phyloP scores from a whole-genome alignment of 176 grass and related monocot genomes.

The Elymus sibiricus region DNA sequence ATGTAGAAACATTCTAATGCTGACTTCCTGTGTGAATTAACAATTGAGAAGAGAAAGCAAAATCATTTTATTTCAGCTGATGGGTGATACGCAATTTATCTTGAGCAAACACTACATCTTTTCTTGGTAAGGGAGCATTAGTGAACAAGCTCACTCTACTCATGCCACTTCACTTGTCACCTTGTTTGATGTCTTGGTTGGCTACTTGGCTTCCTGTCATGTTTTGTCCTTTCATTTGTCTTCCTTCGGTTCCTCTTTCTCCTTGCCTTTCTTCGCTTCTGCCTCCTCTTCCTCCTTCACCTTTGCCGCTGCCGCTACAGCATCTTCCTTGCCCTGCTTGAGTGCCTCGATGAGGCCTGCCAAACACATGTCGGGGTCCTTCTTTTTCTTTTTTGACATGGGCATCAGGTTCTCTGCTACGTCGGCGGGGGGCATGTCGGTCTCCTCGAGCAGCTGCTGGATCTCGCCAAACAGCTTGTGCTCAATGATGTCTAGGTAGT shows the following conservation, averaged over 20 bases:
- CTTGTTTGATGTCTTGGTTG: background rate
- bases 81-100: background rate
- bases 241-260: too few species aligned
- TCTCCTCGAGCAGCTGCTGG: conserved; percentile 33
- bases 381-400: too few species aligned
- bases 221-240: background rate
- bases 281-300: too few species aligned
- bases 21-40: too few species aligned
- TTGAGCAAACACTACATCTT: background rate
- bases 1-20: too few species aligned
- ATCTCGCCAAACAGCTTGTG: conserved; percentile 37
- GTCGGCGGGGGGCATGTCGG: conserved; percentile 54
- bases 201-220: background rate
- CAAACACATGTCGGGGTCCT: too few species aligned
- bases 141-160: background rate
- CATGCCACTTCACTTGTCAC: background rate
- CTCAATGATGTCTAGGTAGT: conserved; percentile 31
- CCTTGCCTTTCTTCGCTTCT: too few species aligned
- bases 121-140: background rate
- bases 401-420: conserved; percentile 68
- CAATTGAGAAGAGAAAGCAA: too few species aligned
- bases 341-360: too few species aligned
- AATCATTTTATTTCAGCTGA: too few species aligned
- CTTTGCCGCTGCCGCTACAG: too few species aligned
- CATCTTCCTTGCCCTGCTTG: too few species aligned